These are phyloP conservation scores for Candida sithepensis DNA, from an alignment of 805 yeast genomes.

Conservation along the genomic window DNA sequence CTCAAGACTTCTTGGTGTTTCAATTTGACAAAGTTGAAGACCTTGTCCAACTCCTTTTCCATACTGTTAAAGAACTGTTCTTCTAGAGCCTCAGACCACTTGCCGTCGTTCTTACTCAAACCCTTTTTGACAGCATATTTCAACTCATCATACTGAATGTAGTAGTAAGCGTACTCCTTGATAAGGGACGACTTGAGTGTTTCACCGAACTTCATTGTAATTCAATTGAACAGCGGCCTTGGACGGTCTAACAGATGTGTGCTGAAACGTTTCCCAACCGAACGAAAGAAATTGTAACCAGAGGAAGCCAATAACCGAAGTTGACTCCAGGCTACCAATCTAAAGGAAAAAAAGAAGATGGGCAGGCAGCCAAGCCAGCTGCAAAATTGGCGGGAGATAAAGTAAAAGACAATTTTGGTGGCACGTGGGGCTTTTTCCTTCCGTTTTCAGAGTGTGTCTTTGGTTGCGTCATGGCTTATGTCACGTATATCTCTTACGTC, in stretches of 20 bases:
- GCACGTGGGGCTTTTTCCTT: background rate
- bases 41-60: conserved; percentile 88
- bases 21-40: conserved; percentile 84
- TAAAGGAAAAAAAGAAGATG: too few species aligned
- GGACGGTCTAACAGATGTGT: background rate
- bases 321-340: too few species aligned
- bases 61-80: conserved; percentile 72
- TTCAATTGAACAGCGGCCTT: background rate
- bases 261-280: too few species aligned
- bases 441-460: background rate
- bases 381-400: background rate
- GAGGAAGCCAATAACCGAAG: too few species aligned
- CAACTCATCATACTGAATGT: conserved; percentile 86
- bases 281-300: too few species aligned
- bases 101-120: conserved; percentile 47
- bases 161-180: conserved; percentile 86
- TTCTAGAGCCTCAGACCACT: conserved; percentile 78
- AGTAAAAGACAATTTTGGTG: background rate
- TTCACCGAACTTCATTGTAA: conserved; percentile 91
- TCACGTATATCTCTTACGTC: too few species aligned
- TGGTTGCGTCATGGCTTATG: too few species aligned
- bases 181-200: conserved; percentile 85
- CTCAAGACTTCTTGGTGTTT: conserved; percentile 83
- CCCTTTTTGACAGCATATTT: conserved; percentile 76
- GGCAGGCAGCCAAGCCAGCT: background rate